Evolutionary conservation across 176 grass and related monocot species (phyloP).

Genomic region (Oropetium thomaeum): DNA sequence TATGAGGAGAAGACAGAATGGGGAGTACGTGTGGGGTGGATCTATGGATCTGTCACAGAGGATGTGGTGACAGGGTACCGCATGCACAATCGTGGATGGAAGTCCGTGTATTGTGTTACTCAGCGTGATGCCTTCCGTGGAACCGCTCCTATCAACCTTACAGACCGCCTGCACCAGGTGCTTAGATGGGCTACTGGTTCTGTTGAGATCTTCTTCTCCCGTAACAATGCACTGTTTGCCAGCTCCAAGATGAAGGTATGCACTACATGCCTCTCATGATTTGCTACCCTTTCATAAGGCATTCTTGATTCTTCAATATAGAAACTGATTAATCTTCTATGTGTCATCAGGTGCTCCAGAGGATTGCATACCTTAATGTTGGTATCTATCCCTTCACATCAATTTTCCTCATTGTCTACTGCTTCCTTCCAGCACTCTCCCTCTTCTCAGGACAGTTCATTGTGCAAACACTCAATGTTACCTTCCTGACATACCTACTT

Average conservation of each 20-base stretch:
- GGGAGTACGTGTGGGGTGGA: slow-evolving; percentile 89
- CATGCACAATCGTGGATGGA: slow-evolving; percentile 98
- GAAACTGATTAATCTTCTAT: slow-evolving; percentile 22
- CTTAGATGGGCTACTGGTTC: slow-evolving; percentile 95
- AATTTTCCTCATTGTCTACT: slow-evolving; percentile 94
- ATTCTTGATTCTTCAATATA: slow-evolving; percentile 11
- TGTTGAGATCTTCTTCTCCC: slow-evolving; percentile 97
- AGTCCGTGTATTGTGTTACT: slow-evolving; percentile 96
- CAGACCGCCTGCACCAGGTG: slow-evolving; percentile 94
- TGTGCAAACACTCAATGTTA: slow-evolving; percentile 86
- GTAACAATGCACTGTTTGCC: slow-evolving; percentile 85
- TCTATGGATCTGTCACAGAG: slow-evolving; percentile 93
- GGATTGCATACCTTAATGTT: slow-evolving; percentile 93
- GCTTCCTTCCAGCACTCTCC: slow-evolving; percentile 96
- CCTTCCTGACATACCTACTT: slow-evolving; percentile 89
- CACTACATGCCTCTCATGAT: slow-evolving; percentile 6
- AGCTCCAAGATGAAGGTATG: slow-evolving; percentile 86
- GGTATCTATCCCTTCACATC: slow-evolving; percentile 99
- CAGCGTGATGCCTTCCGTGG: slow-evolving; percentile 88
- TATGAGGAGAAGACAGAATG: slow-evolving; percentile 99
- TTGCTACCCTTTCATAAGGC: background rate
- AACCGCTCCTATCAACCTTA: slow-evolving; percentile 92
- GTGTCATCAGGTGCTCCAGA: slow-evolving; percentile 60
- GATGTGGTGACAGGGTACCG: slow-evolving; percentile 98
- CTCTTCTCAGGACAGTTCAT: slow-evolving; percentile 99